A percentile compares a stretch with the other conserved stretches of the same genome.
Conservation (phyloP, 2,329 filamentous ascomycete species). For the Sclerotinia borealis region DNA sequence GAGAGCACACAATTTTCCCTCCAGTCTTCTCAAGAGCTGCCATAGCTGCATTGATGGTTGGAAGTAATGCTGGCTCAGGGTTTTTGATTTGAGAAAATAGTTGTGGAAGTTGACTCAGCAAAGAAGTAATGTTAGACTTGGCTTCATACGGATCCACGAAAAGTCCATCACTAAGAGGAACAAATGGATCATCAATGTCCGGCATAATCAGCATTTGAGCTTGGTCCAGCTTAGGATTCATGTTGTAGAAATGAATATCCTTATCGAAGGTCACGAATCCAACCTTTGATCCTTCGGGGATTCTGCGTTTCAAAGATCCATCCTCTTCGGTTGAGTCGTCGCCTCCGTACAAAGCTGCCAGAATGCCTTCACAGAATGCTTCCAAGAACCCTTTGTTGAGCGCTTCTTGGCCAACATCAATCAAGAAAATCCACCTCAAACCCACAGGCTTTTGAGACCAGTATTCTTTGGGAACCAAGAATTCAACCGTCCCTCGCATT, state of each 20-base stretch:
- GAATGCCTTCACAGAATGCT: constrained; percentile 83
- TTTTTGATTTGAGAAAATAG: constrained; percentile 87
- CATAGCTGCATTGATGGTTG: constrained; percentile 75
- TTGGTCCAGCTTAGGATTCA: constrained; percentile 71
- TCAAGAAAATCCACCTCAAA: constrained; percentile 80
- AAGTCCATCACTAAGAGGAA: constrained; percentile 82
- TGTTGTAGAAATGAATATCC: constrained; percentile 97
- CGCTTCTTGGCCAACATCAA: constrained; percentile 89
- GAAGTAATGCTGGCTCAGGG: constrained; percentile 81
- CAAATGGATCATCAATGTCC: constrained; percentile 92
- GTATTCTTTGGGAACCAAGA: constrained; percentile 95
- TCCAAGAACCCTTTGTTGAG: constrained; percentile 87
- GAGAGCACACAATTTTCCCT: constrained; percentile 84
- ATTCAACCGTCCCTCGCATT: constrained; percentile 88
- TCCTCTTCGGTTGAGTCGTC: constrained; percentile 45
- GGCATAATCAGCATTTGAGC: constrained; percentile 99
- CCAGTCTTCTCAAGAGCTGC: constrained; percentile 81
- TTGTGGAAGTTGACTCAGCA: constrained; percentile 75
- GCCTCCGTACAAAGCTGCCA: constrained; percentile 74
- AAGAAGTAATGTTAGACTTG: constrained; percentile 76
- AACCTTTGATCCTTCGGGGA: constrained; percentile 78
- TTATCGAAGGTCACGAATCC: constrained; percentile 96
- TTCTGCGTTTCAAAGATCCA: constrained; percentile 45
- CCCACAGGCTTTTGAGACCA: constrained; percentile 93
- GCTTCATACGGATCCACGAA: constrained; percentile 94